These are phyloP conservation scores for Aureobasidium sp. DNA, from an alignment of 2,329 filamentous ascomycete species.

Conservation along the genomic window DNA sequence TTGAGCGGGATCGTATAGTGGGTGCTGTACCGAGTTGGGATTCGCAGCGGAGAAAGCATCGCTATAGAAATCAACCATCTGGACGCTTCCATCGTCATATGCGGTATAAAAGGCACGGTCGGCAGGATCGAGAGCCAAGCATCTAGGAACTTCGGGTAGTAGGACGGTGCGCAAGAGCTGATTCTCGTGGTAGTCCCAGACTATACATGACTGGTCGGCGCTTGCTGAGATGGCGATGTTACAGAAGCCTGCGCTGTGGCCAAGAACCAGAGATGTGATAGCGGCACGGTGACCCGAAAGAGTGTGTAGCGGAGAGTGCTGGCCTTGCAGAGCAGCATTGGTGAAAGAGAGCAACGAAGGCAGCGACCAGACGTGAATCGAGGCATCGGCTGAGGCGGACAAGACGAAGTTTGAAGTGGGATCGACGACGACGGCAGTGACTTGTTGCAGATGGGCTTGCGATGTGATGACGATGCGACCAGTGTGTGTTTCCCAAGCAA, in stretches of 20 bases:
- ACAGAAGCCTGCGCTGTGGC: slow-evolving; percentile 63
- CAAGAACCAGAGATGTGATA: slow-evolving; percentile 57
- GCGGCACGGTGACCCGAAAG: slow-evolving; percentile 71
- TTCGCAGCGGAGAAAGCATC: slow-evolving; percentile 35
- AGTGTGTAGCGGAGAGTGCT: slow-evolving; percentile 64
- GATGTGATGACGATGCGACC: slow-evolving; percentile 70
- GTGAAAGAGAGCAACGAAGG: slow-evolving; percentile 62
- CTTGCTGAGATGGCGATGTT: slow-evolving; percentile 80
- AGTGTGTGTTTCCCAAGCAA: slow-evolving; percentile 84
- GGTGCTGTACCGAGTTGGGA: slow-evolving; percentile 27
- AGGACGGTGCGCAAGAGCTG: slow-evolving; percentile 73
- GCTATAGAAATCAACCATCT: slow-evolving; percentile 65
- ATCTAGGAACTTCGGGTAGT: slow-evolving; percentile 65
- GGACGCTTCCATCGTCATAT: slow-evolving; percentile 73
- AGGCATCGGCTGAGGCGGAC: slow-evolving; percentile 78
- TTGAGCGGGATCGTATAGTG: slow-evolving; percentile 50
- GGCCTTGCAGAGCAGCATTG: slow-evolving; percentile 43
- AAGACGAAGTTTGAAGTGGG: slow-evolving; percentile 66
- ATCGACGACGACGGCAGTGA: slow-evolving; percentile 67
- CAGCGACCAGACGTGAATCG: slow-evolving; percentile 86
- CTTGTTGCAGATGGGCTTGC: slow-evolving; percentile 69
- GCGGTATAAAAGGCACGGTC: slow-evolving; percentile 76
- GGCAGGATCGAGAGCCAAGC: slow-evolving; percentile 70
- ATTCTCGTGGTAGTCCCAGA: slow-evolving; percentile 87
- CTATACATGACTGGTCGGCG: slow-evolving; percentile 78